Conservation (phyloP, 2,329 filamentous ascomycete species). For the Colletotrichum somersetense region DNA sequence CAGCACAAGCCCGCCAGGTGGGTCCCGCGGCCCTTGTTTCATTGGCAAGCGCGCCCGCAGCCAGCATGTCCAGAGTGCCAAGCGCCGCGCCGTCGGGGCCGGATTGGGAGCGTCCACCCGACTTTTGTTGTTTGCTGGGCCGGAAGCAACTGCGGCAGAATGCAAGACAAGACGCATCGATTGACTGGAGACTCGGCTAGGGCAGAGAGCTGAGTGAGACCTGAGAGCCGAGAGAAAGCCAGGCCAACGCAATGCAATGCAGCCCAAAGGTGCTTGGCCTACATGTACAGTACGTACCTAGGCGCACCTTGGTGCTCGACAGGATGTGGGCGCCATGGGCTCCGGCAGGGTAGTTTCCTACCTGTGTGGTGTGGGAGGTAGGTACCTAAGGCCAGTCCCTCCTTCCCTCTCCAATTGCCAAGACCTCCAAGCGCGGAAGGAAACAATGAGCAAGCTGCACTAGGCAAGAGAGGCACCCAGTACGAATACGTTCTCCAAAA, state of each 20-base stretch:
- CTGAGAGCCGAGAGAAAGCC: neutral
- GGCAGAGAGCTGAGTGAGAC: too few relatives aligned
- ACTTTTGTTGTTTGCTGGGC: constrained; percentile 11
- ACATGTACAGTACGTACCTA: too few relatives aligned
- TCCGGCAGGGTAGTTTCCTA: constrained; percentile 32
- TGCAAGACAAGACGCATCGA: neutral
- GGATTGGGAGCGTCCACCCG: constrained; percentile 40
- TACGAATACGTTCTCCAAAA: neutral
- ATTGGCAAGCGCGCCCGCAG: constrained; percentile 20
- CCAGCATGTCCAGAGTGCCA: constrained; percentile 21
- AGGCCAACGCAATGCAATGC: constrained; percentile 25
- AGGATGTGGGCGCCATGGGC: constrained; percentile 23
- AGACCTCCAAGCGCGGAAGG: neutral
- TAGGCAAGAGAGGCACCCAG: too few relatives aligned
- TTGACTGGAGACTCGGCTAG: neutral
- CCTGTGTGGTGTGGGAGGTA: neutral
- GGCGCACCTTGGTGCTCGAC: constrained; percentile 18
- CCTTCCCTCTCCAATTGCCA: neutral
- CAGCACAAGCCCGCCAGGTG: neutral
- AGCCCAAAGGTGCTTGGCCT: neutral
- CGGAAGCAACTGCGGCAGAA: constrained; percentile 9
- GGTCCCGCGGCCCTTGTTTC: constrained; percentile 1
- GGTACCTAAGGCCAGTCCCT: neutral
- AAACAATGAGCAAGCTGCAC: neutral
- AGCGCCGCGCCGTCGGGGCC: constrained; percentile 35